These are phyloP conservation scores for Ascochyta clinopodiicola DNA, from an alignment of 2,329 filamentous ascomycete species.

Conservation along the genomic window DNA sequence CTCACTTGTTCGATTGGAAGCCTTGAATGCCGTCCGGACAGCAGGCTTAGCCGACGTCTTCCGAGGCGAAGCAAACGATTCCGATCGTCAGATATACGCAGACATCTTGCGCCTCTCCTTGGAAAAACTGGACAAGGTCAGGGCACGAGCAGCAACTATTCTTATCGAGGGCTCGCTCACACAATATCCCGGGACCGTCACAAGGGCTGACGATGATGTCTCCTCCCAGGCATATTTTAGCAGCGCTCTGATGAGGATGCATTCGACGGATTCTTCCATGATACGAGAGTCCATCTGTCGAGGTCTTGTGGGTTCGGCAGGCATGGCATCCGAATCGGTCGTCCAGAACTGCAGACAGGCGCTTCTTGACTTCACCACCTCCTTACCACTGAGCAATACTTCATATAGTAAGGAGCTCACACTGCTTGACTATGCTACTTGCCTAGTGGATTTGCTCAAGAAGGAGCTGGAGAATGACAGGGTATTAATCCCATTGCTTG, in stretches of 20 bases:
- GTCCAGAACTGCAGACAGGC: conserved; percentile 72
- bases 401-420: conserved; percentile 22
- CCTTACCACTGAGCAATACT: conserved; percentile 23
- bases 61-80: conserved; percentile 14
- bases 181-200: conserved; percentile 13
- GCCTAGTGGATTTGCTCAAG: conserved; percentile 40
- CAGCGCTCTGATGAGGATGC: conserved; percentile 54
- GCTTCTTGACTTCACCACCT: conserved; percentile 57
- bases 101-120: conserved; percentile 72
- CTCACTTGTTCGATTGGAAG: conserved; percentile 82
- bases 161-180: conserved; percentile 13
- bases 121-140: conserved; percentile 90
- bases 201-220: conserved; percentile 44
- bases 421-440: conserved; percentile 33
- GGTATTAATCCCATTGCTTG: conserved; percentile 75
- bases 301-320: conserved; percentile 75
- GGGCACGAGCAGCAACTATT: conserved; percentile 50
- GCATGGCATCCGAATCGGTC: conserved; percentile 78
- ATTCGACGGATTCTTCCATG: conserved; percentile 10
- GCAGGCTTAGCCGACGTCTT: conserved; percentile 38
- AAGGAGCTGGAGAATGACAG: conserved; percentile 64
- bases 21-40: conserved; percentile 69
- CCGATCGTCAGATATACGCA: conserved; percentile 34
- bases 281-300: conserved; percentile 60
- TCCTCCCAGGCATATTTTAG: conserved; percentile 68